Conservation (phyloP, 257 asterid genomes). For the Osmanthus fragrans region DNA sequence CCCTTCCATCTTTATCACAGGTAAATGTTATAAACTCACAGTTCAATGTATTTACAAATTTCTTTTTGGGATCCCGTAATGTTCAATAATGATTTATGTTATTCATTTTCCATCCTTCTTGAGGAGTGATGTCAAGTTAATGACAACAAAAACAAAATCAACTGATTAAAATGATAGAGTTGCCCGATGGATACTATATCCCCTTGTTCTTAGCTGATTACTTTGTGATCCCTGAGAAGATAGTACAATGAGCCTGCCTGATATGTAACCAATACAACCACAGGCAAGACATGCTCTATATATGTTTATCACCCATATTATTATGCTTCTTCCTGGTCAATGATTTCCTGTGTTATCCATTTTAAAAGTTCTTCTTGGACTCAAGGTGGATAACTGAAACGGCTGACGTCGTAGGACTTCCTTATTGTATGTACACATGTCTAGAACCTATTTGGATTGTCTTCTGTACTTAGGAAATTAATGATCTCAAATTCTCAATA, state of each 20-base stretch:
- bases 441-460: neutral
- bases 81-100: slow-evolving; percentile 11
- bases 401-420: neutral
- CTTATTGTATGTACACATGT: neutral
- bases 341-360: neutral
- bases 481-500: neutral
- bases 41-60: slow-evolving; percentile 10
- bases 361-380: neutral
- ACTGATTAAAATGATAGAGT: neutral
- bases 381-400: neutral
- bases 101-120: slow-evolving; percentile 12
- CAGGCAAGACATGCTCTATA: neutral
- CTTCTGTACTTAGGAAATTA: neutral
- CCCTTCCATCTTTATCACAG: slow-evolving; percentile 54
- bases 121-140: slow-evolving; percentile 4
- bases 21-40: slow-evolving; percentile 32
- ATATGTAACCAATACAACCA: neutral
- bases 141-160: slow-evolving; percentile 2
- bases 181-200: neutral
- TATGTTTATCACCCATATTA: neutral
- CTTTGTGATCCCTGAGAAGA: neutral
- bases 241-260: slow-evolving; percentile 1
- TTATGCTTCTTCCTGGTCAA: neutral
- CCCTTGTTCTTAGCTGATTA: neutral
- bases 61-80: slow-evolving; percentile 9